Percentiles rank a stretch among this genome's conserved stretches.
Evolutionary conservation across 1,139 yeast genomes (phyloP).

Genomic region (Blastobotrys capitulatus): DNA sequence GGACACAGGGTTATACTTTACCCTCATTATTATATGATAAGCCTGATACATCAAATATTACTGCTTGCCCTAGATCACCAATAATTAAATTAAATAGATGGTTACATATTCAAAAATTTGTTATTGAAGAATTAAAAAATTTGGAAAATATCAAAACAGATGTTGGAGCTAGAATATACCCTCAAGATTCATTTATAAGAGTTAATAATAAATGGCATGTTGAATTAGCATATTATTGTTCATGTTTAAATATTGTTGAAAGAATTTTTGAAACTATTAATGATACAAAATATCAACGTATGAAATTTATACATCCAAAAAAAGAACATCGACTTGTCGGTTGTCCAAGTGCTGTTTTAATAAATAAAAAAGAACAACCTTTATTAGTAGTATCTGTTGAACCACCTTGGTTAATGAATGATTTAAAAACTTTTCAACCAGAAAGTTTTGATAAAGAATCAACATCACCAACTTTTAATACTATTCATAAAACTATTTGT

Average conservation of each 20-base stretch:
- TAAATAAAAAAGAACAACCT: background rate
- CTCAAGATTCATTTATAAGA: background rate
- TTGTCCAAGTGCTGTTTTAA: conserved; percentile 4
- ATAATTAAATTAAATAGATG: background rate
- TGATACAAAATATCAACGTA: background rate
- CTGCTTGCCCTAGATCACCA: background rate
- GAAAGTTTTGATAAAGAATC: background rate
- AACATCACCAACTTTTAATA: background rate
- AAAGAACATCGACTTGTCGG: conserved; percentile 1
- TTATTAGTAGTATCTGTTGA: background rate
- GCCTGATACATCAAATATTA: background rate
- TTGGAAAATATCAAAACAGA: background rate
- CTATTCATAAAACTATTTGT: background rate
- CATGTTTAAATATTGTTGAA: conserved; percentile 2
- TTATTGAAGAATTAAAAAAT: background rate
- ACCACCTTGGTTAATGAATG: conserved; percentile 2
- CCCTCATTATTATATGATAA: background rate
- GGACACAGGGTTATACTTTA: conserved; percentile 5
- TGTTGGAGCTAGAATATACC: background rate
- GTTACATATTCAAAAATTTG: conserved; percentile 3
- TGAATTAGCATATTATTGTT: conserved; percentile 5
- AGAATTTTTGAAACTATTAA: background rate
- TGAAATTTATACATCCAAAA: conserved; percentile 4
- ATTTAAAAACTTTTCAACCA: background rate
- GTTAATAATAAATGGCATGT: conserved; percentile 4